Evolutionary conservation across 169 alveolate genomes (phyloP).

Genomic region (Plasmodium knowlesi): DNA sequence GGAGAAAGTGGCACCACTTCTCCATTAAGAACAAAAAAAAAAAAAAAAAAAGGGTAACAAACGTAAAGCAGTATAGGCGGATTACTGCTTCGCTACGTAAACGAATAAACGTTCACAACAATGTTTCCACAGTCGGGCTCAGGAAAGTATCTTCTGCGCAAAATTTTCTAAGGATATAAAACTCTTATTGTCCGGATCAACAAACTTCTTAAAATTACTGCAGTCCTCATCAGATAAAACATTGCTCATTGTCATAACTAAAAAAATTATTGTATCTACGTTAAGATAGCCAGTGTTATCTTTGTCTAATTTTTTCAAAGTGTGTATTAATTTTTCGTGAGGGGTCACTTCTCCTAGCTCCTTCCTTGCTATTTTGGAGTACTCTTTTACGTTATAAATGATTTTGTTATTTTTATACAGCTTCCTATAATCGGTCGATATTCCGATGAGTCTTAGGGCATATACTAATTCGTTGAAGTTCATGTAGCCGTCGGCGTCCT

Average conservation of each 20-base stretch:
- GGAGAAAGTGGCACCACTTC: neutral
- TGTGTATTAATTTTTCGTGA: conserved; percentile 5
- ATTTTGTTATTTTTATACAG: neutral
- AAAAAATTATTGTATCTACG: conserved; percentile 9
- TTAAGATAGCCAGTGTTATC: conserved; percentile 7
- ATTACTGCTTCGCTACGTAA: neutral
- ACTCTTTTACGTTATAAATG: conserved; percentile 20
- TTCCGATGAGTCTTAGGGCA: conserved; percentile 59
- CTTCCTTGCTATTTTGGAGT: conserved; percentile 60
- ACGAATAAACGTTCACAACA: neutral
- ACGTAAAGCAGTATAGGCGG: neutral
- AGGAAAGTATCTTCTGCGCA: conserved; percentile 33
- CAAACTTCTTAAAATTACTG: conserved; percentile 31
- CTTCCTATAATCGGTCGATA: neutral
- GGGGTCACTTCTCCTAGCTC: conserved; percentile 47
- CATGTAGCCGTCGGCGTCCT: conserved; percentile 22
- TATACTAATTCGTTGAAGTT: conserved; percentile 26
- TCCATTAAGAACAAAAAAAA: neutral
- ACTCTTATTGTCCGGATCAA: conserved; percentile 35
- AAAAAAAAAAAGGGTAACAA: neutral
- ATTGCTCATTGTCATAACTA: conserved; percentile 62
- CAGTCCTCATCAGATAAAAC: conserved; percentile 34
- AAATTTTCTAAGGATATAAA: conserved; percentile 31
- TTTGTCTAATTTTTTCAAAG: conserved; percentile 58
- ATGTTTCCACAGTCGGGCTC: neutral